Evolutionary conservation across 768 basidiomycete species (phyloP).

Genomic region (Kwoniella sp.): DNA sequence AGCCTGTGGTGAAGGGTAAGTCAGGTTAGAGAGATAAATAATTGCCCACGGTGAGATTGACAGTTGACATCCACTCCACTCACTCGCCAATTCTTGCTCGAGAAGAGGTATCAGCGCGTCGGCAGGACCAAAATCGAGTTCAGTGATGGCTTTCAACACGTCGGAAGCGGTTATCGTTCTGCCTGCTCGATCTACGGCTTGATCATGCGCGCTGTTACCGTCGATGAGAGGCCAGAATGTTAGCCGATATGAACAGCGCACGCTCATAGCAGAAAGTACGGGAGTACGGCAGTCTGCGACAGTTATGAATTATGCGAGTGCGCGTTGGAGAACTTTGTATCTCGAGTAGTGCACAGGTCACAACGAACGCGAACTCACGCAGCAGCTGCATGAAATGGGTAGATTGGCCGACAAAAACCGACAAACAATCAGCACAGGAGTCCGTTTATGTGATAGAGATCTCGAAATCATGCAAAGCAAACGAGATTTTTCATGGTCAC

Average conservation of each 20-base stretch:
- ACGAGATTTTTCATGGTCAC: too few species aligned
- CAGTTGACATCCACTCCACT: too few species aligned
- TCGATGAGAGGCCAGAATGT: too few species aligned
- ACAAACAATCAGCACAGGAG: too few species aligned
- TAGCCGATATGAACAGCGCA: too few species aligned
- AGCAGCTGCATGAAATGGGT: constrained; percentile 56
- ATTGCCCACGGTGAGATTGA: not conserved
- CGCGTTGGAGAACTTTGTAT: too few species aligned
- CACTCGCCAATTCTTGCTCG: constrained; percentile 49
- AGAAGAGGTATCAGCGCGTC: constrained; percentile 41
- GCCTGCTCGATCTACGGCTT: constrained; percentile 78
- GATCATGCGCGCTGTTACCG: constrained; percentile 91
- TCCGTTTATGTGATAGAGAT: too few species aligned
- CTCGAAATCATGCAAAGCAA: too few species aligned
- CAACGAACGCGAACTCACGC: constrained; percentile 57
- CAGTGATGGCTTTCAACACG: constrained; percentile 68
- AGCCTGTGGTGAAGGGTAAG: constrained; percentile 36
- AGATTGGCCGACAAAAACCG: too few species aligned
- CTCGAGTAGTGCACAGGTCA: not conserved
- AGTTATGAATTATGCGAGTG: too few species aligned
- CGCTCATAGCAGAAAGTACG: too few species aligned
- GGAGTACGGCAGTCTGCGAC: too few species aligned
- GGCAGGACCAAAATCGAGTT: constrained; percentile 48
- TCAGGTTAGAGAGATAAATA: not conserved
- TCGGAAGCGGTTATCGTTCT: constrained; percentile 88